Evolutionary conservation across 345 rosid genomes (phyloP), one percentile per base, ranked within the genome.

Genomic region (Noccaea bulbosa): DNA sequence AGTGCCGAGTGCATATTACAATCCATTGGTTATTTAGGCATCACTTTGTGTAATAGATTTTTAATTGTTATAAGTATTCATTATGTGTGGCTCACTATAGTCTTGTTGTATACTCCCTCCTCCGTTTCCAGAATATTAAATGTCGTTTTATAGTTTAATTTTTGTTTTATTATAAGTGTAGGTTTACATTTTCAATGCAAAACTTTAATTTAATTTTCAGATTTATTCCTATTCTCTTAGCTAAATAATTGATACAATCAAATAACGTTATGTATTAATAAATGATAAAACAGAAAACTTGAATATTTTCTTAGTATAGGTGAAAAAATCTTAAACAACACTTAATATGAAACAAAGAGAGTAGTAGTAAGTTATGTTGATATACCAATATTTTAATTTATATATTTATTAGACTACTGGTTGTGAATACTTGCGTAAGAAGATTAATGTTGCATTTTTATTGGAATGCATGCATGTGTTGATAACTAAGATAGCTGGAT

Each of bases 1-100:
- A 53, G 70, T 75, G 66, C 67, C 47, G 66, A 53, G 70, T 75
- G 66, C 67, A 70, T 64, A 10, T 56, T 68, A 32, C 57, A 46
- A 40, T 17, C 63, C 56, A 71, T 70, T 69, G 67, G 75, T 33
- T 55, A 63, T n/a, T 44, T 61, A 47, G 6, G 71, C 62, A 69
- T 69, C 48, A 47, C 61, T 41, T 75, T 37, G 10, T 7, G 15
- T 20, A 40, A 38, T 46, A 17, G 4, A 8, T 40, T 55, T 63
- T 70, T 16, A 15, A 30, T 17, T 8, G 35, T 41, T 64, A 39
- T 39, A 62, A 16, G 8, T 34, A 47, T 62, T 55, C 32, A 53
- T 40, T 62, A 37, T 69, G 60, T 69, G 53, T 62, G 66, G 74
- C 69, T 67, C 67, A 60, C 47, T 67, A 51, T 10, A 35, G 47